Evolutionary conservation across 495 filamentous ascomycete species (phyloP).

Genomic region (Pyrenula massariospora): DNA sequence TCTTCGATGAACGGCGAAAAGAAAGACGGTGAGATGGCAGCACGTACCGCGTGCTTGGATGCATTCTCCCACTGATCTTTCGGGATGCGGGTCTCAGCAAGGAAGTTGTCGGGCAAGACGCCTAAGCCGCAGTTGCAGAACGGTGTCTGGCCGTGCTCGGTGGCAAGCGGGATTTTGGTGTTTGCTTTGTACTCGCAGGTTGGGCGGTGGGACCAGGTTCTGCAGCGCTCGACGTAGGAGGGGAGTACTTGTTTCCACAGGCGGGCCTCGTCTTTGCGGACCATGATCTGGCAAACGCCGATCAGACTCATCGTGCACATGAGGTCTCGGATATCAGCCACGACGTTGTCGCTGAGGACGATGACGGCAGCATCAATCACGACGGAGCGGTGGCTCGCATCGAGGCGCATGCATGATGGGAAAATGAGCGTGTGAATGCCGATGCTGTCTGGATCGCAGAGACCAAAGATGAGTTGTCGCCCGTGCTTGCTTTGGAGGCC

Average conservation of each 20-base stretch:
- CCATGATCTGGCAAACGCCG: slow-evolving; percentile 15
- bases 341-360: slow-evolving; percentile 21
- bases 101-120: slow-evolving; percentile 13
- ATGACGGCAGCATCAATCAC: slow-evolving; percentile 37
- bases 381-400: slow-evolving; percentile 14
- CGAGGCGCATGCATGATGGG: slow-evolving; percentile 6
- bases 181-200: slow-evolving; percentile 35
- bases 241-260: slow-evolving; percentile 40
- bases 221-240: slow-evolving; percentile 39
- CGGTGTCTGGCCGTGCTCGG: slow-evolving; percentile 9
- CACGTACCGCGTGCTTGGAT: slow-evolving; percentile 14
- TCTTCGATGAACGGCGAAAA: slow-evolving; percentile 17
- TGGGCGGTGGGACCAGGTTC: slow-evolving; percentile 34
- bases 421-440: slow-evolving; percentile 11
- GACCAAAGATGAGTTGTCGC: slow-evolving; percentile 19
- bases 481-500: slow-evolving; percentile 22
- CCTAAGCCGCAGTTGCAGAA: slow-evolving; percentile 26
- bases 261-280: slow-evolving; percentile 28
- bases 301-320: slow-evolving; percentile 12
- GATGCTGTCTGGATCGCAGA: slow-evolving; percentile 18
- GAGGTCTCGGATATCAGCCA: slow-evolving; percentile 9
- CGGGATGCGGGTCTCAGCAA: slow-evolving; percentile 6
- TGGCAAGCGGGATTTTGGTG: slow-evolving; percentile 17
- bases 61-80: slow-evolving; percentile 10
- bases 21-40: slow-evolving; percentile 22